These are phyloP conservation scores for Artemisia annua DNA, from an alignment of 129 eudicot species.

Conservation along the genomic window DNA sequence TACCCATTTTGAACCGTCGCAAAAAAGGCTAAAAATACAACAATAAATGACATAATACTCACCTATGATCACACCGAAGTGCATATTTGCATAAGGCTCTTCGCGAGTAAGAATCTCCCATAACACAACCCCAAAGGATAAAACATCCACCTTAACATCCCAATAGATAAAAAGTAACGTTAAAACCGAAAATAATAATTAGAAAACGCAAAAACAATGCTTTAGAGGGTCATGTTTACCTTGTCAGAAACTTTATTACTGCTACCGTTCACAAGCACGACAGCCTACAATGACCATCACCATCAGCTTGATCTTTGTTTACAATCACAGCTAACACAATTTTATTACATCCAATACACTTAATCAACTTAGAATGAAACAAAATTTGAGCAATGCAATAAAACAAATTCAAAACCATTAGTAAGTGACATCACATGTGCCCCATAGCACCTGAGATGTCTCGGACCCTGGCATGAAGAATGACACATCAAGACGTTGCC, in stretches of 20 bases:
- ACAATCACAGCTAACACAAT: no score
- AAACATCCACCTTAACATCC: slow-evolving; percentile 80
- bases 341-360: no score
- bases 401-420: no score
- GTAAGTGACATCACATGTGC: no score
- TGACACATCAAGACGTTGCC: no score
- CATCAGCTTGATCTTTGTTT: no score
- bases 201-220: neutral
- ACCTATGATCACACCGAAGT: slow-evolving; percentile 96
- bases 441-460: no score
- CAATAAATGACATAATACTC: slow-evolving; percentile 20
- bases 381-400: no score
- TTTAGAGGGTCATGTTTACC: slow-evolving; percentile 37
- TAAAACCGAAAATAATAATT: neutral
- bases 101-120: slow-evolving; percentile 98
- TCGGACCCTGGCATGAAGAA: no score
- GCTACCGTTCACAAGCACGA: slow-evolving; percentile 68
- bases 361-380: no score
- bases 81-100: slow-evolving; percentile 97
- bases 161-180: neutral
- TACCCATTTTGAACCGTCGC: no score
- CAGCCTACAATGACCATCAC: no score
- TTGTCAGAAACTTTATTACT: slow-evolving; percentile 70
- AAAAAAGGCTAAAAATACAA: neutral
- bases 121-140: slow-evolving; percentile 89